A percentile compares a stretch with the other conserved stretches of the same genome.
Conservation (phyloP, 202 grass and related monocot species). For the Panicum virgatum region DNA sequence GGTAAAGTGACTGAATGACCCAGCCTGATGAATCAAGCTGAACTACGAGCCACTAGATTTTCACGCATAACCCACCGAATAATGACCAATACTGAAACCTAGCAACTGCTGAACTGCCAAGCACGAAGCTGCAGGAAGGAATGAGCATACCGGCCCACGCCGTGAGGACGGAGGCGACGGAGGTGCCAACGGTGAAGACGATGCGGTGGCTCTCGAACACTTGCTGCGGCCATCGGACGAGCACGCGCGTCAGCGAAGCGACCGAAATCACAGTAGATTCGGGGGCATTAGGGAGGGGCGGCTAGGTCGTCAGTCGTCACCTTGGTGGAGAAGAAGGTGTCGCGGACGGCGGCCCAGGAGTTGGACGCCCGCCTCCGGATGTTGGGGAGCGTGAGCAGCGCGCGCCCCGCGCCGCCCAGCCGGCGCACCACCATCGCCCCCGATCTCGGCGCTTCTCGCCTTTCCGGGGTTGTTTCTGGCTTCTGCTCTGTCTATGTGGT, state of each 20-base stretch:
- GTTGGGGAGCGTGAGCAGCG: conserved; percentile 48
- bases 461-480: background rate
- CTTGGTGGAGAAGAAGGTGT: conserved; percentile 89
- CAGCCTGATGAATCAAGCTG: background rate
- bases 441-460: background rate
- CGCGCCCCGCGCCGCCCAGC: conserved; percentile 48
- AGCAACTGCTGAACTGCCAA: background rate
- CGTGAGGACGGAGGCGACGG: conserved; percentile 81
- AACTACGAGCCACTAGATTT: background rate
- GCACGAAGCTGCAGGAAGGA: background rate
- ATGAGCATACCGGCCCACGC: conserved; percentile 68
- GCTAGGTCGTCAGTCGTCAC: conserved; percentile 15
- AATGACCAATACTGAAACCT: background rate
- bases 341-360: conserved; percentile 64
- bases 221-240: conserved; percentile 44
- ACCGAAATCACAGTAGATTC: background rate
- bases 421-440: conserved; percentile 60
- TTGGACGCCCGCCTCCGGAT: conserved; percentile 63
- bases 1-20: background rate
- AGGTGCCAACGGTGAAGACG: conserved; percentile 87
- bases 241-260: background rate
- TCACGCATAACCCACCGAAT: background rate
- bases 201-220: conserved; percentile 82
- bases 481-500: background rate
- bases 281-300: background rate